Evolutionary conservation across 2,329 filamentous ascomycete genomes (phyloP).

Genomic region (Lasiodiplodia sp.): DNA sequence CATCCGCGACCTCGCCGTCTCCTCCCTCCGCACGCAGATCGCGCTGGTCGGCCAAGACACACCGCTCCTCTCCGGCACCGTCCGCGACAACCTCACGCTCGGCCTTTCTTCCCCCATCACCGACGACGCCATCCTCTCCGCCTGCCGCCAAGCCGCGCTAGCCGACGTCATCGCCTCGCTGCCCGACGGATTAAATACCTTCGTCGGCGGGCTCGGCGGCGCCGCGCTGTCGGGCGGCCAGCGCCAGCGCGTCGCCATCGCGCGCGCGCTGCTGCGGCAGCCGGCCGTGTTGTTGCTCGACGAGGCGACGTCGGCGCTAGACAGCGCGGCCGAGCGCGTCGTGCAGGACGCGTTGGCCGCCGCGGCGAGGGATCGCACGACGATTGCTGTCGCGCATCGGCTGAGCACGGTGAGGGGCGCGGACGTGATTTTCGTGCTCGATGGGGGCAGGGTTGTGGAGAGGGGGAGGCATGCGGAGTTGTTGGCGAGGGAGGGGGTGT

Average conservation of each 20-base stretch:
- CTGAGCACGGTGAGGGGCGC: constrained; percentile 93
- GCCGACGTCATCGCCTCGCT: constrained; percentile 39
- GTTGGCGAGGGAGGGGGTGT: constrained; percentile 49
- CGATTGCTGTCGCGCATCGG: constrained; percentile 92
- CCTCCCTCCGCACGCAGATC: constrained; percentile 79
- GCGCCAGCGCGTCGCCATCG: constrained; percentile 91
- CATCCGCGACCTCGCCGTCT: constrained; percentile 70
- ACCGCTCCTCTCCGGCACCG: constrained; percentile 86
- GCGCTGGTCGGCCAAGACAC: constrained; percentile 90
- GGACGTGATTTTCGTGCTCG: constrained; percentile 96
- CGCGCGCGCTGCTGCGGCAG: constrained; percentile 82
- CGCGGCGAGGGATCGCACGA: constrained; percentile 85
- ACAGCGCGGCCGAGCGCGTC: constrained; percentile 67
- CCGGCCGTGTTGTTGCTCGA: constrained; percentile 72
- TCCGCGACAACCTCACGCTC: constrained; percentile 81
- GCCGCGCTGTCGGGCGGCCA: constrained; percentile 85
- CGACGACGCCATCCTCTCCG: constrained; percentile 76
- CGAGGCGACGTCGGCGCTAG: constrained; percentile 47
- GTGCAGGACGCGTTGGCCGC: constrained; percentile 83
- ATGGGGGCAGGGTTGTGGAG: constrained; percentile 86
- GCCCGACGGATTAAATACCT: constrained; percentile 79
- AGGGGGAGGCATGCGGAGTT: constrained; percentile 76
- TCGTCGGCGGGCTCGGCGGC: constrained; percentile 83
- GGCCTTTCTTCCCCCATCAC: constrained; percentile 67
- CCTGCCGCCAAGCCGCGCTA: constrained; percentile 72